Conservation (phyloP, 106 monocot genomes). For the Dendrobium huoshanense region DNA sequence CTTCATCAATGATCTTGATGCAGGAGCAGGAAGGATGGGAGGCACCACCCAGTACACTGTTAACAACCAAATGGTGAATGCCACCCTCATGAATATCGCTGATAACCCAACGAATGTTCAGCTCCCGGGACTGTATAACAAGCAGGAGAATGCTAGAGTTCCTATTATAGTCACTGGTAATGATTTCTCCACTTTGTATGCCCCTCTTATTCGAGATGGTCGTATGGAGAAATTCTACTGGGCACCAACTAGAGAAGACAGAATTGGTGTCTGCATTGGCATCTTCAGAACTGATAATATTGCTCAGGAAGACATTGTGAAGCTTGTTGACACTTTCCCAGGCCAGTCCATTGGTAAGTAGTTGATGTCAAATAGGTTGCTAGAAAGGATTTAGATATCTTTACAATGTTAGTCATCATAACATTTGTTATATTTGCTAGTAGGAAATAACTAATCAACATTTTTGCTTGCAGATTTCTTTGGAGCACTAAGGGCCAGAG, state of each 20-base stretch:
- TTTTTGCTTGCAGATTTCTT: conserved; percentile 64
- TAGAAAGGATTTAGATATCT: no score
- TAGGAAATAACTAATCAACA: no score
- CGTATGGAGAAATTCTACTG: conserved; percentile 99
- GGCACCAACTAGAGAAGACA: conserved; percentile 73
- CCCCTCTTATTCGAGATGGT: conserved; percentile 92
- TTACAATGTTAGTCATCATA: no score
- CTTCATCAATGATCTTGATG: conserved; percentile 99
- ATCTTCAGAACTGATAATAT: conserved; percentile 88
- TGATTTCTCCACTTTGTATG: conserved; percentile 97
- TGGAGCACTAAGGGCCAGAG: conserved; percentile 82
- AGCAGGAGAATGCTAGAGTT: conserved; percentile 88
- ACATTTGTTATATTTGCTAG: no score
- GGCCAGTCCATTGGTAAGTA: conserved; percentile 93
- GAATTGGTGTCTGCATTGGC: conserved; percentile 31
- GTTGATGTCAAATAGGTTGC: not conserved
- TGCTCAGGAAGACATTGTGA: conserved; percentile 47
- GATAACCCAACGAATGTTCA: conserved; percentile 96
- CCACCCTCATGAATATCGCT: conserved; percentile 99
- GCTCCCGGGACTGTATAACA: conserved; percentile 99
- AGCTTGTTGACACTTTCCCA: conserved; percentile 84
- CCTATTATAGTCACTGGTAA: conserved; percentile 95
- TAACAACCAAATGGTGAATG: conserved; percentile 99
- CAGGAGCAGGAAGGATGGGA: conserved; percentile 91
- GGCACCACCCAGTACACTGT: conserved; percentile 98